phyloP scores from a whole-genome alignment of 2,329 filamentous ascomycete genomes.

The Clonostachys byssicola region DNA sequence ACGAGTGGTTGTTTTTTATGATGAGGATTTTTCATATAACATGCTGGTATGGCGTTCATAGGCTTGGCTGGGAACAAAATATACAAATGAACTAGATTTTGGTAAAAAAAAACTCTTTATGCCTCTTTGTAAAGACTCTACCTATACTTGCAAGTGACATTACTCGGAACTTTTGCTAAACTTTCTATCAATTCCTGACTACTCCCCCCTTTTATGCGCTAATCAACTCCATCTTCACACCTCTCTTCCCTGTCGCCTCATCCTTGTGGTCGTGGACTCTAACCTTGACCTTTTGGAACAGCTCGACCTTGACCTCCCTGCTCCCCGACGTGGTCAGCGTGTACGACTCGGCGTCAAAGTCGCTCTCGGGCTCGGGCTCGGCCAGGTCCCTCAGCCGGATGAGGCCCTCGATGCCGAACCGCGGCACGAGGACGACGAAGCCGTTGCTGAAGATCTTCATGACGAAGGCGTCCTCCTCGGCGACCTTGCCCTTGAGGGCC shows the following conservation, averaged over 20 bases:
- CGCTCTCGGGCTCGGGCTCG: conserved; percentile 71
- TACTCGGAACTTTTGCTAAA: no score
- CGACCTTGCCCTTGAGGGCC: conserved; percentile 73
- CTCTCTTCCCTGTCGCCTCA: conserved; percentile 92
- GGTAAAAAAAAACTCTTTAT: no score
- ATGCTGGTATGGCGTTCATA: no score
- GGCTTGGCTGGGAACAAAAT: no score
- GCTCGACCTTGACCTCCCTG: conserved; percentile 59
- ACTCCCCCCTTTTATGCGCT: conserved; percentile 11
- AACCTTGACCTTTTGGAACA: conserved; percentile 91
- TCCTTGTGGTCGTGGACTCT: conserved; percentile 91
- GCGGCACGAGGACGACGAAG: conserved; percentile 91
- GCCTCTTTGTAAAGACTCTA: no score
- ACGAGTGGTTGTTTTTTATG: no score
- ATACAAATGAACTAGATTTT: no score
- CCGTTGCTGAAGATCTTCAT: conserved; percentile 98
- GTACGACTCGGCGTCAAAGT: conserved; percentile 85
- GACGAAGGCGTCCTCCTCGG: conserved; percentile 88
- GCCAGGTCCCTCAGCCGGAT: conserved; percentile 83
- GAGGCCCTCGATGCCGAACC: conserved; percentile 91
- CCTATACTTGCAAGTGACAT: no score
- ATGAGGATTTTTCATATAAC: no score
- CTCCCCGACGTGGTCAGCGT: conserved; percentile 59
- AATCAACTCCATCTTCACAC: conserved; percentile 72
- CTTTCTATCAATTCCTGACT: no score